Evolutionary conservation across 2,329 filamentous ascomycete genomes (phyloP).

Genomic region (Onygena corvina): DNA sequence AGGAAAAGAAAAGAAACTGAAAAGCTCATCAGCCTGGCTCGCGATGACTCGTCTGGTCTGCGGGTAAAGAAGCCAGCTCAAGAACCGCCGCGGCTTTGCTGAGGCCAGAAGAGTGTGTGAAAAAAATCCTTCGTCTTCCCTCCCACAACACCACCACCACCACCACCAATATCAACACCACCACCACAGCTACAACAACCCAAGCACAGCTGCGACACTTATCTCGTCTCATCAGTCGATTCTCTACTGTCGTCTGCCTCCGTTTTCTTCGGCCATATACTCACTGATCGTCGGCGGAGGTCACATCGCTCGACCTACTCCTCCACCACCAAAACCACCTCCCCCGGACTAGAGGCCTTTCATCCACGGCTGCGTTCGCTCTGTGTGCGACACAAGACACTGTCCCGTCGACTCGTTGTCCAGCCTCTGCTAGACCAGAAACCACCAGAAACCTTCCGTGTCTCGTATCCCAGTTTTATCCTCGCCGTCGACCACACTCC

Average conservation of each 20-base stretch:
- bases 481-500: background rate
- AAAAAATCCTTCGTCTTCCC: background rate
- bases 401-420: too few species aligned
- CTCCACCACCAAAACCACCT: background rate
- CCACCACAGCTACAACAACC: background rate
- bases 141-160: background rate
- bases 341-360: too few species aligned
- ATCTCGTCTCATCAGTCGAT: background rate
- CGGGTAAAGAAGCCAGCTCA: background rate
- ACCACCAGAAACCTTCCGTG: slow-evolving; percentile 1
- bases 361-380: too few species aligned
- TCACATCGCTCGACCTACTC: background rate
- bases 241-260: background rate
- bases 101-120: background rate
- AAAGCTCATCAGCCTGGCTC: background rate
- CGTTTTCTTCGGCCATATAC: slow-evolving; percentile 3
- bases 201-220: background rate
- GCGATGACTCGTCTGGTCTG: slow-evolving; percentile 3
- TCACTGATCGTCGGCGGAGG: background rate
- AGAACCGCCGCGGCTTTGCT: too few species aligned
- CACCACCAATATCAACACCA: background rate
- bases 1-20: slow-evolving; percentile 1
- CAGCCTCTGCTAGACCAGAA: background rate
- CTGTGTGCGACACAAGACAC: too few species aligned
- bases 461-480: slow-evolving; percentile 7